These are phyloP conservation scores for Clarireedia paspali DNA, from an alignment of 2,329 filamentous ascomycete genomes.

Conservation along the genomic window DNA sequence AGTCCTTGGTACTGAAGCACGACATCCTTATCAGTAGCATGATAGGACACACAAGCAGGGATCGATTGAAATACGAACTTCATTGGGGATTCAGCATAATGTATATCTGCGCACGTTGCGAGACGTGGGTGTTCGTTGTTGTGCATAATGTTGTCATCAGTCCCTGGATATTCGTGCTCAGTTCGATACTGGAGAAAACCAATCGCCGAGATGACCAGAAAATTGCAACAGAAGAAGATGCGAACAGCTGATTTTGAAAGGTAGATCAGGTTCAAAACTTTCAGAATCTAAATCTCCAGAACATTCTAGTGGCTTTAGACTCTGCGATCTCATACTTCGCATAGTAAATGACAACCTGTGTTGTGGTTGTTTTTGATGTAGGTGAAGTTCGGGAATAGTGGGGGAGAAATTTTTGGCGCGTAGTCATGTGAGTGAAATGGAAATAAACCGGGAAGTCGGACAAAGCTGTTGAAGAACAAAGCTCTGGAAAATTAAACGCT, in stretches of 20 bases:
- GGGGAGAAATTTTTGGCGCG: neutral
- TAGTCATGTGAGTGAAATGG: too few species aligned
- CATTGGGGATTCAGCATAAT: too few species aligned
- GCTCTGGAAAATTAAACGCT: too few species aligned
- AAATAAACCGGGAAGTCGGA: too few species aligned
- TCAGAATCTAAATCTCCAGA: too few species aligned
- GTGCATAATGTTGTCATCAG: constrained; percentile 9
- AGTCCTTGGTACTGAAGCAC: neutral
- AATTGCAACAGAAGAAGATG: too few species aligned
- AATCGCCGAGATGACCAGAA: too few species aligned
- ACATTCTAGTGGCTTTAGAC: too few species aligned
- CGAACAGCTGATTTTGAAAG: too few species aligned
- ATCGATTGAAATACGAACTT: neutral
- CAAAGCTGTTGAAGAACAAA: too few species aligned
- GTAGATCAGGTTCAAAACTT: too few species aligned
- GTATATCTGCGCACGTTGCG: neutral
- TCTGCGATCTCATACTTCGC: too few species aligned
- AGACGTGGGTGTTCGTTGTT: neutral
- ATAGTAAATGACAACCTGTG: neutral
- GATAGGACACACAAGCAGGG: neutral
- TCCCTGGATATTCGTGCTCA: constrained; percentile 6
- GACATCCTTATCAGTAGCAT: constrained; percentile 1
- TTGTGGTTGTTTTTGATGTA: neutral
- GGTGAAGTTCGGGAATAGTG: neutral
- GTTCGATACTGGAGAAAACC: neutral